Evolutionary conservation across 2,329 filamentous ascomycete species (phyloP).

Genomic region (Ascochyta pisi): DNA sequence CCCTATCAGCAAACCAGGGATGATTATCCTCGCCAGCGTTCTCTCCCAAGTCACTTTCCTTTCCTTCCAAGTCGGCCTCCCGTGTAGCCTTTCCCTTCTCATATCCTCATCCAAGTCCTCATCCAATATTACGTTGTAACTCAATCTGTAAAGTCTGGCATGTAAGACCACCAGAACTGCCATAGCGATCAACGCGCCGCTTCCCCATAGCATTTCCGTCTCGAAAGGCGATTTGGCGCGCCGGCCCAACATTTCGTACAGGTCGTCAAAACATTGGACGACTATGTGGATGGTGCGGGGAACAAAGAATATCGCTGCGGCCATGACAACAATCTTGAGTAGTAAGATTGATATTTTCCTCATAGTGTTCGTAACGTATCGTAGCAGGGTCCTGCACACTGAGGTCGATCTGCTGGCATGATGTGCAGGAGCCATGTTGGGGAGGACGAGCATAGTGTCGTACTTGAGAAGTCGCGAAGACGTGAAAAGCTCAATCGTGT

Average conservation of each 20-base stretch:
- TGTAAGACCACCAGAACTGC: background rate
- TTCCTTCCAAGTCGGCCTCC: background rate
- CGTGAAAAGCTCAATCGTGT: background rate
- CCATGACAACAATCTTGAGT: background rate
- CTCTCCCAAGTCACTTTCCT: slow-evolving; percentile 8
- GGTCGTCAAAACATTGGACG: slow-evolving; percentile 13
- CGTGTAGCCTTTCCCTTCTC: background rate
- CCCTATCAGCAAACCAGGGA: background rate
- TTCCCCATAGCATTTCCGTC: background rate
- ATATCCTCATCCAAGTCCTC: background rate
- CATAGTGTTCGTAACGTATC: background rate
- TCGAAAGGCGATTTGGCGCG: slow-evolving; percentile 18
- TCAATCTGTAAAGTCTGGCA: background rate
- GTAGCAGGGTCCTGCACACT: background rate
- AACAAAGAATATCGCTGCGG: slow-evolving; percentile 15
- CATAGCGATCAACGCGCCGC: background rate
- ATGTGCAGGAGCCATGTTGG: slow-evolving; percentile 10
- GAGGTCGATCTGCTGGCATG: background rate
- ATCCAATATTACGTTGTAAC: background rate
- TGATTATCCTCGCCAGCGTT: background rate
- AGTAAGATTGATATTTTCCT: background rate
- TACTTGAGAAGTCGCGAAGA: background rate
- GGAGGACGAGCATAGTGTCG: slow-evolving; percentile 10
- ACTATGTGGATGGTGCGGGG: slow-evolving; percentile 15
- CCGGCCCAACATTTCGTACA: slow-evolving; percentile 15